phyloP scores from a whole-genome alignment of 352 stramenopile genomes.

The Phytophthora fragariaefolia region DNA sequence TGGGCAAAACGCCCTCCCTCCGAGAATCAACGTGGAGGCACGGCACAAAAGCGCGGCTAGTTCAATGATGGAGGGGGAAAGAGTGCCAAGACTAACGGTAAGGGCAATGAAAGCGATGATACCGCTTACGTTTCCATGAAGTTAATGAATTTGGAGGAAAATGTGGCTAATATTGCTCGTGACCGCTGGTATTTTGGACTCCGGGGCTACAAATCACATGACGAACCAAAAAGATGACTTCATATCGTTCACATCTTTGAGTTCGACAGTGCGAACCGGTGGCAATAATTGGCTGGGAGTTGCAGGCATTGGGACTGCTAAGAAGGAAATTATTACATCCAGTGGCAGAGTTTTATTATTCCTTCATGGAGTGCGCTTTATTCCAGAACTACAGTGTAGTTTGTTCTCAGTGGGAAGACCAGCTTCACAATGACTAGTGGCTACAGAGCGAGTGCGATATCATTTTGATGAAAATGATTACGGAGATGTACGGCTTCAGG shows the following conservation, averaged over 20 bases:
- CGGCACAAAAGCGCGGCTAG: neutral
- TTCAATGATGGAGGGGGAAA: neutral
- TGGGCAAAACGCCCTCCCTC: conserved; percentile 3
- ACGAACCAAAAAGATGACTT: conserved; percentile 10
- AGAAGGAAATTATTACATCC: conserved; percentile 8
- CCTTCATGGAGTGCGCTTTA: conserved; percentile 5
- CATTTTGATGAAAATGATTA: neutral
- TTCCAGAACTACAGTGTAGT: conserved; percentile 8
- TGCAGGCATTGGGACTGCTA: conserved; percentile 1
- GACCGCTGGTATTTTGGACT: conserved; percentile 12
- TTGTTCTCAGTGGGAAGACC: neutral
- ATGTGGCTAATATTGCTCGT: neutral
- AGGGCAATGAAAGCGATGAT: neutral
- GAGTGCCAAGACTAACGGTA: neutral
- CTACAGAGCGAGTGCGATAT: neutral
- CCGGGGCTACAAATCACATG: conserved; percentile 14
- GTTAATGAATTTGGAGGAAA: neutral
- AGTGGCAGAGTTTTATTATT: neutral
- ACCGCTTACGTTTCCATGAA: neutral
- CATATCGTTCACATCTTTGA: conserved; percentile 7
- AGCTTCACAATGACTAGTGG: neutral
- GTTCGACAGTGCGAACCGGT: conserved; percentile 4
- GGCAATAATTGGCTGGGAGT: conserved; percentile 7
- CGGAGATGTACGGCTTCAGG: neutral
- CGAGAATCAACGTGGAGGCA: neutral